Base-by-base conservation (phyloP, 176 grass and related monocot species). In the Musa beccarii region DNA sequence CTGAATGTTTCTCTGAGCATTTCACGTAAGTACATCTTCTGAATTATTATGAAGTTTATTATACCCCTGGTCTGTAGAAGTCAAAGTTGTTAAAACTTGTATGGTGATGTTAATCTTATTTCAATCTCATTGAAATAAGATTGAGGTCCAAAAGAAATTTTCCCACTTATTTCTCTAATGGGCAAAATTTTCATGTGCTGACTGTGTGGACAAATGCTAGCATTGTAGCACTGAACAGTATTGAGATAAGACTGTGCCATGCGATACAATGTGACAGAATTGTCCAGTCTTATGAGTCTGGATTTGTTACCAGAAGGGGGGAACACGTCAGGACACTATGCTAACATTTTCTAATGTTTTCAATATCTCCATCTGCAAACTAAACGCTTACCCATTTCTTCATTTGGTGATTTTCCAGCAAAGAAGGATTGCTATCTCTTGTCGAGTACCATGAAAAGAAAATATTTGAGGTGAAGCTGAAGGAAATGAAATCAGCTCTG, bases 381-480 rank as follows among this genome's bases (percentile, higher is more conserved):
- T n/a, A 61, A 7, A 21, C 19, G 9, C n/a, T 4, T 26, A 20
- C 12, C 26, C 9, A 10, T 75, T 59, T 61, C n/a, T 59, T 49
- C 10, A 55, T 54, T 9, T 7, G 17, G 51, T 52, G 68, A 81
- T 51, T 49, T n/a, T 70, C 79, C 86, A 98, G 88, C 74, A 98
- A 91, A 75, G 90, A 91, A 91, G 94, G 94, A 64, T 79, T 98
- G 84, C 72, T 76, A 69, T 75, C 84, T 59, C 87, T 98, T 79
- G 94, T 93, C 72, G 88, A 89, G 51, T 98, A 98, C 82, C 90
- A 98, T 72, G 82, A 80, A 53, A 98, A 98, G 94, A 93, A 91
- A 83, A 98, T 98, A 86, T 98, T 93, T 76, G 94, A 93, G 74
- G 94, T 98, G 79, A 93, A 89, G 80, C 78, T 98, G 66, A 89